phyloP scores from a whole-genome alignment of 805 yeast genomes.

The Myxozyma vanderwaltii region DNA sequence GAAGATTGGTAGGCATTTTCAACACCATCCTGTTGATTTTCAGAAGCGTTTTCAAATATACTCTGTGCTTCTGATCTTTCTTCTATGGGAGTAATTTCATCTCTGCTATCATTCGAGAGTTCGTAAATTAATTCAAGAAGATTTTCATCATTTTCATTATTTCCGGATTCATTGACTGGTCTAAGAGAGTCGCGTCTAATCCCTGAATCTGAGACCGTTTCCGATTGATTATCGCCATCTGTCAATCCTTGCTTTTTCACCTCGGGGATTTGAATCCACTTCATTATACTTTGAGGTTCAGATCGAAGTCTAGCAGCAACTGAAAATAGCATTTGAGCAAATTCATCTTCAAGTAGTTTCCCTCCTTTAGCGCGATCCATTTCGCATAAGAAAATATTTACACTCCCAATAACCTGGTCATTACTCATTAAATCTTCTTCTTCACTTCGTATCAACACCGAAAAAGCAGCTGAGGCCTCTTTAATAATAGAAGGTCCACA shows the following conservation, averaged over 20 bases:
- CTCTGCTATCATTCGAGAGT: conserved; percentile 19
- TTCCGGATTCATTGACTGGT: not conserved
- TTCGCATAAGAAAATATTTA: conserved; percentile 22
- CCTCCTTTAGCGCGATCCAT: conserved; percentile 15
- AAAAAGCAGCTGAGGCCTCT: conserved; percentile 25
- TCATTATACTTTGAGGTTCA: conserved; percentile 29
- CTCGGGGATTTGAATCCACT: conserved; percentile 24
- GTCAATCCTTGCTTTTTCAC: not conserved
- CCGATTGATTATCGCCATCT: not conserved
- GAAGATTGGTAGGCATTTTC: too few relatives aligned
- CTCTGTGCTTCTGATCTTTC: not conserved
- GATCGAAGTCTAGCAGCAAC: conserved; percentile 30
- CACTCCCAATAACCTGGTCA: conserved; percentile 21
- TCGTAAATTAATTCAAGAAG: conserved; percentile 24
- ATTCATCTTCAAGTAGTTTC: conserved; percentile 23
- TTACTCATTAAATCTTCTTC: conserved; percentile 30
- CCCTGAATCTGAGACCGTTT: not conserved
- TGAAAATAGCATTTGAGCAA: conserved; percentile 32
- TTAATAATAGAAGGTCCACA: conserved; percentile 21
- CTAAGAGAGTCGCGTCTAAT: not conserved
- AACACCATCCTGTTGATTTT: too few relatives aligned
- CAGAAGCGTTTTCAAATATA: not conserved
- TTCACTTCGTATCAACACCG: conserved; percentile 20
- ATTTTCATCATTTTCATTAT: conserved; percentile 17
- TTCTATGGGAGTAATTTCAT: not conserved